Percentiles rank a stretch among this genome's conserved stretches.
Conservation (phyloP, 192 early-diverging fungal genomes). For the Powellomyces hirtus region DNA sequence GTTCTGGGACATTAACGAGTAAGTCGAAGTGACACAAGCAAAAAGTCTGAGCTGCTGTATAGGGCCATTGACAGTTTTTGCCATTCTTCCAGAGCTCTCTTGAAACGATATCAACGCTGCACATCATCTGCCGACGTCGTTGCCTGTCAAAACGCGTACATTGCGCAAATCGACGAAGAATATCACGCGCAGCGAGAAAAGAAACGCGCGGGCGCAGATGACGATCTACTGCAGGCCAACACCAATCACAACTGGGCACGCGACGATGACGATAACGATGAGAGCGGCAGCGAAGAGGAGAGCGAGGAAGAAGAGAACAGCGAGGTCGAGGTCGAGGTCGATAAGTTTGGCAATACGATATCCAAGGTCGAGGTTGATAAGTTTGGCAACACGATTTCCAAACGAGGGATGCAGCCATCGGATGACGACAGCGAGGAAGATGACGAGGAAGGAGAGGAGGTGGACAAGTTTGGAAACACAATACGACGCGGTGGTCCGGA, state of each 20-base stretch:
- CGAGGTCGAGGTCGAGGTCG: slow-evolving; percentile 46
- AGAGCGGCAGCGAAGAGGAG: slow-evolving; percentile 44
- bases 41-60: background rate
- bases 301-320: slow-evolving; percentile 53
- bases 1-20: slow-evolving; percentile 86
- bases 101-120: slow-evolving; percentile 75
- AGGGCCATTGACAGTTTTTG: background rate
- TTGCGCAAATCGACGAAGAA: slow-evolving; percentile 72
- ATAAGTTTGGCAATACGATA: slow-evolving; percentile 43
- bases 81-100: slow-evolving; percentile 58
- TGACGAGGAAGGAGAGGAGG: background rate
- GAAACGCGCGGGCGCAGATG: slow-evolving; percentile 8
- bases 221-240: slow-evolving; percentile 13
- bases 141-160: slow-evolving; percentile 74
- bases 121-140: slow-evolving; percentile 71
- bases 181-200: slow-evolving; percentile 35
- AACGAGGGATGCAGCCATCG: no score
- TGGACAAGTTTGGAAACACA: slow-evolving; percentile 43
- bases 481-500: no score
- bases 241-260: slow-evolving; percentile 15
- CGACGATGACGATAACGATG: slow-evolving; percentile 34
- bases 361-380: slow-evolving; percentile 15
- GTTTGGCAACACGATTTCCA: slow-evolving; percentile 43
- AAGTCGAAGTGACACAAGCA: background rate
- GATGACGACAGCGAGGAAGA: background rate